Percentiles rank a stretch among this genome's conserved stretches.
phyloP scores from a whole-genome alignment of 2,329 filamentous ascomycete genomes.

The Cladosporium halotolerans region DNA sequence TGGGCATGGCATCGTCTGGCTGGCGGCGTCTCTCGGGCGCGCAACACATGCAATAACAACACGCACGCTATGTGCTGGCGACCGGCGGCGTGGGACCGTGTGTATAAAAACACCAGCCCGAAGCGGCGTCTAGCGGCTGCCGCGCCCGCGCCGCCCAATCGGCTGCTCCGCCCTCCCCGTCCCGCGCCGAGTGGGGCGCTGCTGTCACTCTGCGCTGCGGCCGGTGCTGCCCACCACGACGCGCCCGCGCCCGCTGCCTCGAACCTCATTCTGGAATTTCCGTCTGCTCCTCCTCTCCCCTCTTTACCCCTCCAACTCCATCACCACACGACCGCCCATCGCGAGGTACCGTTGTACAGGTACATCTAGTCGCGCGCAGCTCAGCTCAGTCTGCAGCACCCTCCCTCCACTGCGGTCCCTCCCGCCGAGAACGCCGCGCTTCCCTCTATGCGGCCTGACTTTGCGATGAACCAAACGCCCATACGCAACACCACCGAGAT shows the following conservation, averaged over 20 bases:
- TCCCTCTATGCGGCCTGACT: slow-evolving; percentile 9
- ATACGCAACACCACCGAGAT: slow-evolving; percentile 15
- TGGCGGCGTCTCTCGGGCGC: too few species aligned
- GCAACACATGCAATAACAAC: too few species aligned
- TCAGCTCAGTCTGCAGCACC: neutral
- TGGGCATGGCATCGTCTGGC: too few species aligned
- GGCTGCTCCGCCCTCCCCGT: slow-evolving; percentile 1
- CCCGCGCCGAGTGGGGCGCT: neutral
- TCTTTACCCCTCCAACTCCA: slow-evolving; percentile 6
- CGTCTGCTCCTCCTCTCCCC: neutral
- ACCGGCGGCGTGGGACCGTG: too few species aligned
- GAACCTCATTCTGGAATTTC: slow-evolving; percentile 6
- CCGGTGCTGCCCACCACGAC: neutral
- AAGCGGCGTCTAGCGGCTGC: neutral
- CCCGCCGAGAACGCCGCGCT: neutral
- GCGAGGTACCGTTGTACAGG: slow-evolving; percentile 5
- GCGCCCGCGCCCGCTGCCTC: neutral
- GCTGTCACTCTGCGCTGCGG: neutral
- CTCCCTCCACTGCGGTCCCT: neutral
- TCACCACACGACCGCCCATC: neutral
- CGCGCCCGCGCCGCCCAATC: neutral
- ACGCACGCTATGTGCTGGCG: too few species aligned
- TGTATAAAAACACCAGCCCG: neutral
- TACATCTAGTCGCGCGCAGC: neutral
- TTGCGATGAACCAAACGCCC: slow-evolving; percentile 7